These are phyloP conservation scores for Diaporthe sp. DNA, from an alignment of 2,329 filamentous ascomycete genomes.

Conservation along the genomic window DNA sequence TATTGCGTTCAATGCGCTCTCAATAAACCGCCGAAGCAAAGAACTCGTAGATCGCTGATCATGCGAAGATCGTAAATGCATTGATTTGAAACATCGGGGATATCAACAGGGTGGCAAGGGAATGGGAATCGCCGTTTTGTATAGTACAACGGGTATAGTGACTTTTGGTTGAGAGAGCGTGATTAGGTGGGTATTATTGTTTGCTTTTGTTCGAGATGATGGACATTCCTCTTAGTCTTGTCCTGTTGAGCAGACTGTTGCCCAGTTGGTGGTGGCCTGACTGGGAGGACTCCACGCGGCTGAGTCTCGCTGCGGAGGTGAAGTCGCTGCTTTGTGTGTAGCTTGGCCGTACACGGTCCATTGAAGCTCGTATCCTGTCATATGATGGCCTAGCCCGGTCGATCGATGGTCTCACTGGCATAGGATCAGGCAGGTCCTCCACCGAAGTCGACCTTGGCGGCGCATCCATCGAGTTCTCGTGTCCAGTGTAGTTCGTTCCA, in stretches of 20 bases:
- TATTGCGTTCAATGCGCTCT: slow-evolving; percentile 21
- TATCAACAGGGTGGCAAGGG: slow-evolving; percentile 37
- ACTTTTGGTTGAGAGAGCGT: slow-evolving; percentile 3
- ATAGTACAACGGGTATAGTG: slow-evolving; percentile 32
- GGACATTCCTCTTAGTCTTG: slow-evolving; percentile 45
- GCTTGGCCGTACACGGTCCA: slow-evolving; percentile 86
- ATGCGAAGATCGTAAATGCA: slow-evolving; percentile 38
- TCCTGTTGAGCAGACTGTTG: slow-evolving; percentile 40
- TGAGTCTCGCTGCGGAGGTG: slow-evolving; percentile 87
- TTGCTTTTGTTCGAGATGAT: slow-evolving; percentile 47
- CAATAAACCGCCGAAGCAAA: slow-evolving; percentile 24
- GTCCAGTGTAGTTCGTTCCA: slow-evolving; percentile 87
- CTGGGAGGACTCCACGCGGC: slow-evolving; percentile 82
- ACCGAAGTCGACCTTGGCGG: slow-evolving; percentile 42
- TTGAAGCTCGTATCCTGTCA: slow-evolving; percentile 86
- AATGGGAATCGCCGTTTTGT: slow-evolving; percentile 28
- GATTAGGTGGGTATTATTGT: slow-evolving; percentile 35
- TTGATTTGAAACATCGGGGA: slow-evolving; percentile 34
- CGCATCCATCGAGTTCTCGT: slow-evolving; percentile 71
- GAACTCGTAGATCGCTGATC: slow-evolving; percentile 37
- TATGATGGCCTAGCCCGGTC: slow-evolving; percentile 85
- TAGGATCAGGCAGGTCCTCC: slow-evolving; percentile 43
- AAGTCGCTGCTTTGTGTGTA: slow-evolving; percentile 93
- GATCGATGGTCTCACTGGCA: slow-evolving; percentile 64
- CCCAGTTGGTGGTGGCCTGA: slow-evolving; percentile 50